These are phyloP conservation scores for Rhynchospora pubera DNA, from an alignment of 176 grass and related monocot genomes.

Conservation along the genomic window DNA sequence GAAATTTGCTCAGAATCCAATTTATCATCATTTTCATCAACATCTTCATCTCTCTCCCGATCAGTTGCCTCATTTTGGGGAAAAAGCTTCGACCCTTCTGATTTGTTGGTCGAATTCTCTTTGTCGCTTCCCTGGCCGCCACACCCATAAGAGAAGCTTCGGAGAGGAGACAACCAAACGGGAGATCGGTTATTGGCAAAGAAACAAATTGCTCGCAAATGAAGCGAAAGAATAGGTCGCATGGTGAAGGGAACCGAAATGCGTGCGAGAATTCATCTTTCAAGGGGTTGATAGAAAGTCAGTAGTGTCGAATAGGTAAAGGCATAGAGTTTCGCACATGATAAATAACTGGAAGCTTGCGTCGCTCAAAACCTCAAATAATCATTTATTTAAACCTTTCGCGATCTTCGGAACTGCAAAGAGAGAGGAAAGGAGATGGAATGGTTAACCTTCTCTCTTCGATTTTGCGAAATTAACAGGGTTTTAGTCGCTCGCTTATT, in stretches of 20 bases:
- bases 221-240: constrained; percentile 16
- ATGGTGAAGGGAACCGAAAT: constrained; percentile 21
- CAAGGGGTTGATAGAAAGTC: background rate
- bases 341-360: background rate
- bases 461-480: background rate
- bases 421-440: background rate
- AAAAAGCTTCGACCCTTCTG: constrained; percentile 4
- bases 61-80: background rate
- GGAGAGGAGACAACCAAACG: constrained; percentile 15
- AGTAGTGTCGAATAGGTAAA: constrained; percentile 1
- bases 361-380: background rate
- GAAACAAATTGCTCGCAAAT: constrained; percentile 15
- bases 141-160: constrained; percentile 28
- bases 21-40: constrained; percentile 13
- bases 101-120: background rate
- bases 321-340: background rate
- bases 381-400: no score
- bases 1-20: constrained; percentile 28
- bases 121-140: constrained; percentile 29
- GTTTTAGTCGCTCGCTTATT: background rate
- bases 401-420: background rate
- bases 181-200: constrained; percentile 18
- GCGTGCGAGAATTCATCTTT: constrained; percentile 20
- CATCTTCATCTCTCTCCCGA: background rate
- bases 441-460: background rate